Conservation (phyloP, 768 basidiomycete species). For the Trametes punicea region DNA sequence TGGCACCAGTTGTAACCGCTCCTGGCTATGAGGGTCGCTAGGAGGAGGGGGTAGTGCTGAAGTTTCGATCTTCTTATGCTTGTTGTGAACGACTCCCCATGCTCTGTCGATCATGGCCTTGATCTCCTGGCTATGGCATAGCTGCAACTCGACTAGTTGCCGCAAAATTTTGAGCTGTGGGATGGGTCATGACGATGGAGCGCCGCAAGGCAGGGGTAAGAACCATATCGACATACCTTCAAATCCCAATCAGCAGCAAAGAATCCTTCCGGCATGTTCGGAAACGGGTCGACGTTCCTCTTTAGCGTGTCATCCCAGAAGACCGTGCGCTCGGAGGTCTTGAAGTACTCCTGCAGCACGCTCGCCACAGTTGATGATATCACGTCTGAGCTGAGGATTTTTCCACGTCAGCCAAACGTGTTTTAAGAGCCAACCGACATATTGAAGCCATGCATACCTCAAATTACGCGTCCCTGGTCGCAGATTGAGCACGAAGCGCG, state of each 20-base stretch:
- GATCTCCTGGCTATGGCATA: slow-evolving; percentile 64
- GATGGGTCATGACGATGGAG: slow-evolving; percentile 14
- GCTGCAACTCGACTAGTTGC: slow-evolving; percentile 81
- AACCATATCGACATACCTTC: slow-evolving; percentile 53
- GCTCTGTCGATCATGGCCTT: slow-evolving; percentile 76
- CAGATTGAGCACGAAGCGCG: slow-evolving; percentile 76
- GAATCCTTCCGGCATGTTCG: slow-evolving; percentile 63
- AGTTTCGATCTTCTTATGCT: slow-evolving; percentile 78
- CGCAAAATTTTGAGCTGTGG: slow-evolving; percentile 78
- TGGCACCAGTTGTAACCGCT: slow-evolving; percentile 61
- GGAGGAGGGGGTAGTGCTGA: slow-evolving; percentile 48
- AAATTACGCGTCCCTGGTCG: slow-evolving; percentile 88
- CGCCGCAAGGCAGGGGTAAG: slow-evolving; percentile 20
- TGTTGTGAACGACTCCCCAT: slow-evolving; percentile 81
- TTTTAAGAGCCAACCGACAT: slow-evolving; percentile 29
- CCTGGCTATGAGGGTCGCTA: slow-evolving; percentile 62
- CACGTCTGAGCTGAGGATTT: slow-evolving; percentile 63
- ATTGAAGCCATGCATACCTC: slow-evolving; percentile 55
- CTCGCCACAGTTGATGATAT: slow-evolving; percentile 72
- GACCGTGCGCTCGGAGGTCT: slow-evolving; percentile 66
- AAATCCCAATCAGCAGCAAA: slow-evolving; percentile 79
- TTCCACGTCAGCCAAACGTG: slow-evolving; percentile 34
- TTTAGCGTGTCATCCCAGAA: slow-evolving; percentile 75
- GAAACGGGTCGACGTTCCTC: slow-evolving; percentile 73
- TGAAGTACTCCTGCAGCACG: slow-evolving; percentile 71